phyloP scores from a whole-genome alignment of 176 grass and related monocot species.

The Oryza australiensis region DNA sequence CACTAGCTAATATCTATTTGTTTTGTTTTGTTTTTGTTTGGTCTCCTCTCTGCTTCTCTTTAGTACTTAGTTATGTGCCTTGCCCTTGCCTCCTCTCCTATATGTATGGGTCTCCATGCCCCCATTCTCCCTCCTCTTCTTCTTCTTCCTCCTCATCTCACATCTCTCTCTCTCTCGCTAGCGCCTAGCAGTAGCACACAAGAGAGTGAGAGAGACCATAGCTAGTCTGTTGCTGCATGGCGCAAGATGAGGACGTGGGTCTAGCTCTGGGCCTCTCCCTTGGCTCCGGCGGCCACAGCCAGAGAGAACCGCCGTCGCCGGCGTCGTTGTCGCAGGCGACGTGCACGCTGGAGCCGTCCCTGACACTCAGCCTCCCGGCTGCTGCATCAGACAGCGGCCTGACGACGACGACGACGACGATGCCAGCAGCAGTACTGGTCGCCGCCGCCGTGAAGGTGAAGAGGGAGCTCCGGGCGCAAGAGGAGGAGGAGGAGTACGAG shows the following conservation, averaged over 20 bases:
- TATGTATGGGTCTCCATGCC: slow-evolving; percentile 45
- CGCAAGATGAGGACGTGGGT: slow-evolving; percentile 49
- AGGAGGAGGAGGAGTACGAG: slow-evolving; percentile 29
- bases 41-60: background rate
- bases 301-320: background rate
- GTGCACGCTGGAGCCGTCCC: slow-evolving; percentile 35
- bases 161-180: background rate
- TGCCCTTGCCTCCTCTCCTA: background rate
- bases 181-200: background rate
- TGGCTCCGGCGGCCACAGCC: slow-evolving; percentile 13
- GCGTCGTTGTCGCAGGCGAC: background rate
- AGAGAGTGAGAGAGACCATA: no score
- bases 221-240: slow-evolving; percentile 19
- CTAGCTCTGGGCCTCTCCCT: slow-evolving; percentile 69
- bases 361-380: slow-evolving; percentile 56
- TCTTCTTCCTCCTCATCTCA: slow-evolving; percentile 14
- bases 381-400: background rate
- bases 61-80: no score
- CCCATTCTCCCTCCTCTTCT: slow-evolving; percentile 22
- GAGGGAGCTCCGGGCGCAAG: slow-evolving; percentile 34
- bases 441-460: slow-evolving; percentile 44
- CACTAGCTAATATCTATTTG: background rate
- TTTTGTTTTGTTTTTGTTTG: slow-evolving; percentile 31
- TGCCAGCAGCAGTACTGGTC: no score
- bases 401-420: background rate